Evolutionary conservation across 1,139 yeast genomes (phyloP).

Genomic region (Suhomyces yuchorum): DNA sequence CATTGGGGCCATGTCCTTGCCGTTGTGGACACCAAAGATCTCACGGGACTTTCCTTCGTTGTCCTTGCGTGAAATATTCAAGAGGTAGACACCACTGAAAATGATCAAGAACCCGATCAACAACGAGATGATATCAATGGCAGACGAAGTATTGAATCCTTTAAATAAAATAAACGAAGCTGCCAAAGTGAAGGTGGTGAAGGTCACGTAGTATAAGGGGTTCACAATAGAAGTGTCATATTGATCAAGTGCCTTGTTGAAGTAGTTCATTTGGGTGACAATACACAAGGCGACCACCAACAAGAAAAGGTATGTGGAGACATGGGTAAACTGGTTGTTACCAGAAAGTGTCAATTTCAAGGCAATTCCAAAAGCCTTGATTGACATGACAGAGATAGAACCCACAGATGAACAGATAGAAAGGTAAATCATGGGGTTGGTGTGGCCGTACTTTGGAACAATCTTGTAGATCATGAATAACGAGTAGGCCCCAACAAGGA

Average conservation of each 20-base stretch:
- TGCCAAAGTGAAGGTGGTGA: conserved; percentile 82
- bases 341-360: conserved; percentile 82
- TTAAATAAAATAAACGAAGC: conserved; percentile 87
- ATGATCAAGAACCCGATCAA: conserved; percentile 85
- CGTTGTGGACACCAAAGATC: conserved; percentile 62
- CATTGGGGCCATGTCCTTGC: conserved; percentile 64
- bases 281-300: conserved; percentile 80
- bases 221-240: conserved; percentile 92
- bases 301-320: conserved; percentile 81
- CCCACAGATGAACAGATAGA: conserved; percentile 92
- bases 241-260: conserved; percentile 90
- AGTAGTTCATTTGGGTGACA: conserved; percentile 88
- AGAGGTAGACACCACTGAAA: conserved; percentile 81
- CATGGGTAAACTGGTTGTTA: conserved; percentile 85
- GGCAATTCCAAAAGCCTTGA: conserved; percentile 93
- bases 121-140: conserved; percentile 81
- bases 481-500: conserved; percentile 64
- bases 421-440: conserved; percentile 86
- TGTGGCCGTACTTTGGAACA: conserved; percentile 78
- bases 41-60: conserved; percentile 57
- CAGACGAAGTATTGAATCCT: conserved; percentile 83
- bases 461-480: conserved; percentile 79
- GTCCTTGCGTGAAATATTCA: conserved; percentile 75
- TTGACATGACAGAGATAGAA: conserved; percentile 87
- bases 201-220: conserved; percentile 88